phyloP scores from a whole-genome alignment of 2,329 filamentous ascomycete genomes.

The Pseudodiploospora longispora region DNA sequence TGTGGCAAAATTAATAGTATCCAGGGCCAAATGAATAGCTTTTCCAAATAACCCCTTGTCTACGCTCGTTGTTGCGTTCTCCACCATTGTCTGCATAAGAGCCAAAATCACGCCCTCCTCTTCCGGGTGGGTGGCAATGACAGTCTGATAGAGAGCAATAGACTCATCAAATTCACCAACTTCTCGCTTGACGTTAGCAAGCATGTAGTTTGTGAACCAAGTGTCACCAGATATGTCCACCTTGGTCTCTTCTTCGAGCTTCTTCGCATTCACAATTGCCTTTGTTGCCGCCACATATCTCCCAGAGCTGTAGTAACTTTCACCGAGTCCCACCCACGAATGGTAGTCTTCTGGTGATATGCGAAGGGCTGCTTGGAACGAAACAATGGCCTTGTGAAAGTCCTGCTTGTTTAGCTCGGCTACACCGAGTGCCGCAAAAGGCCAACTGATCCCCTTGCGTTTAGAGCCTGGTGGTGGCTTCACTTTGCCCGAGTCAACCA shows the following conservation, averaged over 20 bases:
- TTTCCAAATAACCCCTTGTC: conserved; percentile 84
- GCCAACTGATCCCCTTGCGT: conserved; percentile 90
- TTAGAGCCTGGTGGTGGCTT: conserved; percentile 87
- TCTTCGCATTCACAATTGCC: conserved; percentile 78
- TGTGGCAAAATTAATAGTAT: conserved; percentile 61
- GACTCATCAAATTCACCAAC: conserved; percentile 84
- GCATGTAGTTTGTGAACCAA: conserved; percentile 96
- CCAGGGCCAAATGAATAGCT: conserved; percentile 60
- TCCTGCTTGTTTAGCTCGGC: conserved; percentile 93
- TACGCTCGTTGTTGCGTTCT: conserved; percentile 68
- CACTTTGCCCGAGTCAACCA: conserved; percentile 91
- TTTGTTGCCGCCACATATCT: conserved; percentile 90
- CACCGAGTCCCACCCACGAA: conserved; percentile 92
- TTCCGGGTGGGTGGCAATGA: conserved; percentile 57
- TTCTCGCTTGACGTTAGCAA: conserved; percentile 89
- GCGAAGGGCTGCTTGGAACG: conserved; percentile 81
- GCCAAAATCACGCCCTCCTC: conserved; percentile 87
- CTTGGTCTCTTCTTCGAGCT: conserved; percentile 53
- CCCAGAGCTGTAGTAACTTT: conserved; percentile 92
- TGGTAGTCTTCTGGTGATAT: conserved; percentile 84
- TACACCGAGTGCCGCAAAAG: conserved; percentile 85
- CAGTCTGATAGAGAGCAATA: conserved; percentile 65
- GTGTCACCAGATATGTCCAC: conserved; percentile 54
- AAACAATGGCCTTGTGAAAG: conserved; percentile 79
- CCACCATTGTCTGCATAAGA: conserved; percentile 78